Evolutionary conservation across 2,329 filamentous ascomycete species (phyloP).

Genomic region (Phaeomoniella chlamydospora): DNA sequence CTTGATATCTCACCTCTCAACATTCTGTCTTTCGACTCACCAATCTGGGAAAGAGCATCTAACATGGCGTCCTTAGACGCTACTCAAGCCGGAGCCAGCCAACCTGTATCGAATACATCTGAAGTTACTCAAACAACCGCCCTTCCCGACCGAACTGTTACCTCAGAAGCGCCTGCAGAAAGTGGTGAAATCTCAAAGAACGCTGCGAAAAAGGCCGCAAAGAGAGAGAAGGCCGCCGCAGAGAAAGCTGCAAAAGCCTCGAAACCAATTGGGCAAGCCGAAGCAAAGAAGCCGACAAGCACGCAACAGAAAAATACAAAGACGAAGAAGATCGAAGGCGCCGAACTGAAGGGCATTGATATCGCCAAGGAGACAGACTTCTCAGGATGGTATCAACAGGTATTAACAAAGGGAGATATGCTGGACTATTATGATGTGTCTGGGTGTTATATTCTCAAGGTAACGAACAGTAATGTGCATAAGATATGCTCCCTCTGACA

Average conservation of each 20-base stretch:
- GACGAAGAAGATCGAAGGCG: constrained; percentile 43
- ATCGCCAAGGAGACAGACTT: constrained; percentile 77
- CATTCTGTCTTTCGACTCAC: too few relatives aligned
- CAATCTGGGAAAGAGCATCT: not conserved
- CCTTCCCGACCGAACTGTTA: not conserved
- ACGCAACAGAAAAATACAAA: constrained; percentile 17
- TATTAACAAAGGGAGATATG: constrained; percentile 93
- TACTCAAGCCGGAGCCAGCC: not conserved
- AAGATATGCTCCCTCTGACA: constrained; percentile 4
- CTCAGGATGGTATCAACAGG: constrained; percentile 91
- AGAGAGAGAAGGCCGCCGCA: constrained; percentile 26
- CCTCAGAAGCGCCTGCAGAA: not conserved
- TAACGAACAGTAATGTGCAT: constrained; percentile 10
- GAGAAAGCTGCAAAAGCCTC: constrained; percentile 24
- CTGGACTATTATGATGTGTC: constrained; percentile 97
- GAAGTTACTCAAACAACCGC: not conserved
- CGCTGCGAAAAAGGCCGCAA: constrained; percentile 33
- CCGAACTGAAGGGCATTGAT: constrained; percentile 71
- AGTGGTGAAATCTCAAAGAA: constrained; percentile 22
- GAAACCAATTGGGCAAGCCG: constrained; percentile 26
- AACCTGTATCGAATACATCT: not conserved
- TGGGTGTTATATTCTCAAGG: constrained; percentile 91
- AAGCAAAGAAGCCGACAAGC: constrained; percentile 25
- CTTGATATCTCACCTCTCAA: too few relatives aligned
- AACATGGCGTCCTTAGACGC: constrained; percentile 1